Base-by-base conservation (phyloP, 257 asterid species). In the Nicotiana paniculata region DNA sequence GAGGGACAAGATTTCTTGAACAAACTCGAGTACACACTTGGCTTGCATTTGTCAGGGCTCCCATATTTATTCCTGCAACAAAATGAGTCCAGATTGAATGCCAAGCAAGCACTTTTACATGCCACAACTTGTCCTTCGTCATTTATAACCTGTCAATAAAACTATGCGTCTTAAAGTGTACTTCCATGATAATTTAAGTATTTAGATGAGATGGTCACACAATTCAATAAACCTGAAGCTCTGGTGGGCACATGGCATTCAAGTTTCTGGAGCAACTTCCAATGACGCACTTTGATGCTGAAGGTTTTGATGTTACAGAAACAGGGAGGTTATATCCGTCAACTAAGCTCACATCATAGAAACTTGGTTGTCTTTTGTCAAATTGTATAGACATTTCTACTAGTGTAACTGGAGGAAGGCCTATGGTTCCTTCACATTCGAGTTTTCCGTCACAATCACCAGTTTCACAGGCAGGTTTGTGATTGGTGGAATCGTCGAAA, bases 271-370 rank as follows among this genome's bases (percentile, higher is more conserved):
- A 1, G 86, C 98, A 95, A 0, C 98, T 92, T 6, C 90, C 79
- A 33, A 93, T 88, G 66, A 26, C 17, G 35, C 98, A 93, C 67
- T 83, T 91, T 0, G 81, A 72, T 2, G 46, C 30, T 8, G 80
- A 13, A 1, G 82, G 83, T 15, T 6, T 76, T 9, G 92, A 12
- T 16, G 87, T 61, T 5, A 93, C 92, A 2, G 91, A 84, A n/a
- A 92, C 93, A 0, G 98, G 97, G 58, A 95, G 87, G 24, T 95
- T 95, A 81, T 93, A 90, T 9, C 98, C 98, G 39, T 95, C 98
- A 1, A 95, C 96, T 30, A 93, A 69, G 32, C 98, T 95, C 3
- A 93, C 97, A 15, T 95, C 97, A 74, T 90, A 95, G 81, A 89
- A 91, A 77, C 80, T 91, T 2, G 95, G 98, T 63, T 86, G 84